Conservation (phyloP, 2,329 filamentous ascomycete species). For the Westerdykella ornata region DNA sequence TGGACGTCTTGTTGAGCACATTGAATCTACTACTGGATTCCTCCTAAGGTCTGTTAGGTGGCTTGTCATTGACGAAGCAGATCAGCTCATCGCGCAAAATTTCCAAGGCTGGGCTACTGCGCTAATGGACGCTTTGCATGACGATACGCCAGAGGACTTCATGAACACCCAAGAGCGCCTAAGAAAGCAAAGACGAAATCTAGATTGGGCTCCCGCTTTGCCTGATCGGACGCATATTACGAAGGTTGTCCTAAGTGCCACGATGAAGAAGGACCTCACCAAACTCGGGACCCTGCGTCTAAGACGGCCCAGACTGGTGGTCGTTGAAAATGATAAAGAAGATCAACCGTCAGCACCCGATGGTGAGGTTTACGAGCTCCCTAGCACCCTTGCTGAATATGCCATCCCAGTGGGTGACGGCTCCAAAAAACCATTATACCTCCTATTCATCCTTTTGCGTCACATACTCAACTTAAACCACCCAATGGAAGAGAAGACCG, state of each 20-base stretch:
- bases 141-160: constrained; percentile 42
- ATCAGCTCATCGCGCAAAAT: constrained; percentile 82
- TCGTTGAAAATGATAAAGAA: constrained; percentile 55
- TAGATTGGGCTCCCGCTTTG: constrained; percentile 28
- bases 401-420: constrained; percentile 47
- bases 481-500: constrained; percentile 5
- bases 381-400: constrained; percentile 41
- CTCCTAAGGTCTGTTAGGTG: constrained; percentile 70
- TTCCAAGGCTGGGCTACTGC: constrained; percentile 85
- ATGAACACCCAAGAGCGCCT: constrained; percentile 50
- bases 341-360: constrained; percentile 17
- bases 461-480: constrained; percentile 35
- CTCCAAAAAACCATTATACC: constrained; percentile 63
- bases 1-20: constrained; percentile 83
- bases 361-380: constrained; percentile 52
- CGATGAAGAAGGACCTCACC: constrained; percentile 80
- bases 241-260: constrained; percentile 85
- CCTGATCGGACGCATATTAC: constrained; percentile 47
- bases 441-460: constrained; percentile 67
- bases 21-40: constrained; percentile 78
- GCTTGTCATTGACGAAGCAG: constrained; percentile 90
- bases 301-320: constrained; percentile 65
- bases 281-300: constrained; percentile 69
- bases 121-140: constrained; percentile 55
- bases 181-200: constrained; percentile 38